A percentile compares a stretch with the other conserved stretches of the same genome.
Conservation (phyloP, 306 rosid genomes). For the Dalbergia oliveri region DNA sequence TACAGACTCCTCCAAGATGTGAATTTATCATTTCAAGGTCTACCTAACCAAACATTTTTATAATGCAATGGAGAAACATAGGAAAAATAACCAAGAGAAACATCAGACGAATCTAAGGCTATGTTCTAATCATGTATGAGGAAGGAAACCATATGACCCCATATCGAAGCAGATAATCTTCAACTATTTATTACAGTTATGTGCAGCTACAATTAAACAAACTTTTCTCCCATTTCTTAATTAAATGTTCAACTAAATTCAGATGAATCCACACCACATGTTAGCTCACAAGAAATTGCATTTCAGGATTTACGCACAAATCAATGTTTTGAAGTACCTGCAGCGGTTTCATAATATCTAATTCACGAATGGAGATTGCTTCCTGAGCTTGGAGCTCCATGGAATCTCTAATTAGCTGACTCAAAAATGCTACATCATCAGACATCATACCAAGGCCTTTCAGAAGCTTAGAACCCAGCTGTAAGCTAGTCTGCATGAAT, state of each 20-base stretch:
- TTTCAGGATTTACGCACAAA: conserved; percentile 30
- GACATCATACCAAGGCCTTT: conserved; percentile 97
- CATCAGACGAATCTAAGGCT: background rate
- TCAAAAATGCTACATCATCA: conserved; percentile 89
- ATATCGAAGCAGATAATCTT: background rate
- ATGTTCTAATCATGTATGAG: conserved; percentile 11
- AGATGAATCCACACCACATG: background rate
- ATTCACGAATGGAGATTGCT: conserved; percentile 61
- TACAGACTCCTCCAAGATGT: too few relatives aligned
- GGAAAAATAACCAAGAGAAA: background rate
- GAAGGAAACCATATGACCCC: background rate
- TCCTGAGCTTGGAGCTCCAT: conserved; percentile 95
- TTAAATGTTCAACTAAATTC: conserved; percentile 27
- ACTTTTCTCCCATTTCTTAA: conserved; percentile 19
- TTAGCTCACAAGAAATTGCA: background rate
- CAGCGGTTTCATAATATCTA: conserved; percentile 69
- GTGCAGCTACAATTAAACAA: background rate
- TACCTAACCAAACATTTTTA: background rate
- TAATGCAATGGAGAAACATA: background rate
- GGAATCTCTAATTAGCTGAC: conserved; percentile 85
- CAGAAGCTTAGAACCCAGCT: conserved; percentile 95
- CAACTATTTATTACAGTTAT: background rate
- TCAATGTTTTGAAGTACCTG: conserved; percentile 69
- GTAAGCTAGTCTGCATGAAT: conserved; percentile 88
- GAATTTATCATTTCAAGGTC: background rate